Conservation (phyloP, 805 yeast genomes). For the Zygoascus bituminiphila region DNA sequence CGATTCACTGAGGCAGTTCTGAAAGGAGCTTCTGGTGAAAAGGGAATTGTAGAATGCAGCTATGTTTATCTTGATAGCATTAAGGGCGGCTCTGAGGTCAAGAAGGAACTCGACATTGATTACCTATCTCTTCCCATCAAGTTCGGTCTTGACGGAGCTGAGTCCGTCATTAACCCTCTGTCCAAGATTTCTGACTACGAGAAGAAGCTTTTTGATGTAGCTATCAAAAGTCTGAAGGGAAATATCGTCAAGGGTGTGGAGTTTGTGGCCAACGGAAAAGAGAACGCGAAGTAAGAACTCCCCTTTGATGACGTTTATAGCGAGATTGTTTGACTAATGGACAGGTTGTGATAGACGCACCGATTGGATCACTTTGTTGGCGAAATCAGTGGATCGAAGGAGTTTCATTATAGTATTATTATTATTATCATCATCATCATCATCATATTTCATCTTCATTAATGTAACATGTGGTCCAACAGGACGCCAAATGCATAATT, state of each 20-base stretch:
- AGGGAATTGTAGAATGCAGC: conserved; percentile 40
- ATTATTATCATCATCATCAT: too few species aligned
- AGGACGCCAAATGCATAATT: too few species aligned
- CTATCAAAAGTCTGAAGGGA: conserved; percentile 82
- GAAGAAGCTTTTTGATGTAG: conserved; percentile 70
- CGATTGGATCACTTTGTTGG: too few species aligned
- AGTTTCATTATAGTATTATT: too few species aligned
- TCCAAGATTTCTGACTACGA: conserved; percentile 70
- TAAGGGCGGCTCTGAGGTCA: conserved; percentile 49
- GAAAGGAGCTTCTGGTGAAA: conserved; percentile 34
- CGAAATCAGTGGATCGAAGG: too few species aligned
- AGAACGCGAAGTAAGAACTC: conserved; percentile 1
- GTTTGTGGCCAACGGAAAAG: conserved; percentile 39
- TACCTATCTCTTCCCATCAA: conserved; percentile 70
- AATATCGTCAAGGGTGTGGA: conserved; percentile 92
- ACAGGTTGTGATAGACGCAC: too few species aligned
- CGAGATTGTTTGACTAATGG: too few species aligned
- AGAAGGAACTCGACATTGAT: conserved; percentile 64
- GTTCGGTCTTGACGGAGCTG: conserved; percentile 67
- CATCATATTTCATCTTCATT: too few species aligned
- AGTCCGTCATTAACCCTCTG: conserved; percentile 50
- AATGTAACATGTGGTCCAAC: too few species aligned
- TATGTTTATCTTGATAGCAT: conserved; percentile 33
- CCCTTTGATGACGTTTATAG: background rate
- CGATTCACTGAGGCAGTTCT: conserved; percentile 58